Percentiles rank a stretch among this genome's conserved stretches.
Conservation (phyloP, 306 rosid species). For the Citrullus mucosospermus region DNA sequence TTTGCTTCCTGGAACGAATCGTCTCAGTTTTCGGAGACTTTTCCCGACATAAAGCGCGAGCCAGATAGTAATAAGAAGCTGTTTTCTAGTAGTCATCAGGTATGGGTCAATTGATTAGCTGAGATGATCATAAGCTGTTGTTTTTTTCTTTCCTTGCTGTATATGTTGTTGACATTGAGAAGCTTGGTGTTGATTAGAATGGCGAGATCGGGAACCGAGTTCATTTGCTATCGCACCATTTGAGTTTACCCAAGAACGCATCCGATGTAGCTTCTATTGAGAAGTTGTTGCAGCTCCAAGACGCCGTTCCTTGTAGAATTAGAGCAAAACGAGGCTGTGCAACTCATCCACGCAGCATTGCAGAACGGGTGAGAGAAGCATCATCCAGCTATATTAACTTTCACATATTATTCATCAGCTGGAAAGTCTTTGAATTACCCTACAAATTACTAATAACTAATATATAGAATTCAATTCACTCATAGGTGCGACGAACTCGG, state of each 20-base stretch:
- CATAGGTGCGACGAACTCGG: conserved; percentile 79
- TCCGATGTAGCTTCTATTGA: conserved; percentile 47
- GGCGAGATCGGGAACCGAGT: conserved; percentile 49
- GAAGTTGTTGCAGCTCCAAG: conserved; percentile 67
- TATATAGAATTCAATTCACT: not conserved
- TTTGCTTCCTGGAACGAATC: conserved; percentile 51
- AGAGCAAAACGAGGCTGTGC: conserved; percentile 97
- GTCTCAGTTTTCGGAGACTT: conserved; percentile 28
- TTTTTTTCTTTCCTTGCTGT: not conserved
- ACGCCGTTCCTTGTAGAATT: conserved; percentile 84
- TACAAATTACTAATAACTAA: not conserved
- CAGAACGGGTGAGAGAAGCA: conserved; percentile 60
- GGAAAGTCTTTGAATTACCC: not conserved
- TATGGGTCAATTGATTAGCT: conserved; percentile 2
- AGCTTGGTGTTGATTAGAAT: conserved; percentile 24
- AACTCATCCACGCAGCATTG: conserved; percentile 97
- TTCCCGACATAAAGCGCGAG: conserved; percentile 36
- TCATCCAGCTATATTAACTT: not conserved
- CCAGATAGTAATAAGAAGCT: conserved; percentile 30
- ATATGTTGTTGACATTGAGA: not conserved
- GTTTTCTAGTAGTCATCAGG: conserved; percentile 44
- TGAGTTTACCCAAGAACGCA: conserved; percentile 69
- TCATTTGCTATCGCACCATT: conserved; percentile 51
- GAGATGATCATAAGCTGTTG: not conserved
- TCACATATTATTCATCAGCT: not conserved